Evolutionary conservation across 1,284 basidiomycete genomes (phyloP).

Genomic region (Fomitopsis pinicola): DNA sequence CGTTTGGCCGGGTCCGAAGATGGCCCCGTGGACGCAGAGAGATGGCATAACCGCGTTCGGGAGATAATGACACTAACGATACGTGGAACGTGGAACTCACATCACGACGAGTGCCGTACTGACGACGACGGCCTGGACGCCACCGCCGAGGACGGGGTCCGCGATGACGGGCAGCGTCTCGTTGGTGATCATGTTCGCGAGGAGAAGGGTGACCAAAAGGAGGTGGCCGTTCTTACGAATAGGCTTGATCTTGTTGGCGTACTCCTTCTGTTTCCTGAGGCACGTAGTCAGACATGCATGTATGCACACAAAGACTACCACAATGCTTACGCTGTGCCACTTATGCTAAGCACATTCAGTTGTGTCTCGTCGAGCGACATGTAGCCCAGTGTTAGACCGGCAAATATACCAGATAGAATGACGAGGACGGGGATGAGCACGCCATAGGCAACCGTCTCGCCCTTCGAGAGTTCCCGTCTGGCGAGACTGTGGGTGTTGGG

Average conservation of each 20-base stretch:
- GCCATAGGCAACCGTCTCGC: conserved; percentile 42
- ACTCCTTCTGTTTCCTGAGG: conserved; percentile 66
- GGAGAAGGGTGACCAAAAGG: conserved; percentile 76
- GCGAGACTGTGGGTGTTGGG: conserved; percentile 17
- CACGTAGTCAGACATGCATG: background rate
- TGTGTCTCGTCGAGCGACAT: conserved; percentile 94
- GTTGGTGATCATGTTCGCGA: conserved; percentile 89
- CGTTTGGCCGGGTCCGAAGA: background rate
- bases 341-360: conserved; percentile 81
- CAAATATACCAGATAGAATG: conserved; percentile 61
- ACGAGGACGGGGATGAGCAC: conserved; percentile 60
- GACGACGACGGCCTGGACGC: conserved; percentile 74
- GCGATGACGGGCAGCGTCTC: conserved; percentile 90
- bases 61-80: background rate
- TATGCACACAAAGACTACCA: background rate
- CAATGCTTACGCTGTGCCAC: conserved; percentile 68
- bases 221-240: conserved; percentile 84
- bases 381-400: conserved; percentile 81
- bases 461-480: conserved; percentile 26
- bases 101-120: conserved; percentile 86
- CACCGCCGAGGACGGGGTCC: conserved; percentile 84
- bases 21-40: background rate
- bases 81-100: conserved; percentile 39
- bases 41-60: background rate
- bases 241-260: conserved; percentile 84